A percentile compares a stretch with the other conserved stretches of the same genome.
phyloP scores from a whole-genome alignment of 148 eudicot species.

The Oxyria digyna region DNA sequence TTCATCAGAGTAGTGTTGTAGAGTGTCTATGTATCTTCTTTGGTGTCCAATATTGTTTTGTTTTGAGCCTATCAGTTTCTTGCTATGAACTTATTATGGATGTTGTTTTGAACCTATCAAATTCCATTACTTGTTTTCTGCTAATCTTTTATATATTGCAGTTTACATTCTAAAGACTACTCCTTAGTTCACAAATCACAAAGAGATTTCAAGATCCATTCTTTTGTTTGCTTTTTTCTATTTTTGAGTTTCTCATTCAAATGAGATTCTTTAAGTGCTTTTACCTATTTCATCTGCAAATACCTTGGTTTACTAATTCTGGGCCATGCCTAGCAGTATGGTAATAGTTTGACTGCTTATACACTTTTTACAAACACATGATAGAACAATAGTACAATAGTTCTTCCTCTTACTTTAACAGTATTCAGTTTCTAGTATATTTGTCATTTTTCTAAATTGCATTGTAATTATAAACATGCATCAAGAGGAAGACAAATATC shows the following conservation, averaged over 20 bases:
- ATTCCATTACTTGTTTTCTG: not conserved
- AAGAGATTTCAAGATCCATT: not conserved
- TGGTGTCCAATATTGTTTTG: not conserved
- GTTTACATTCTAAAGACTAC: not conserved
- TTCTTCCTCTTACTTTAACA: not conserved
- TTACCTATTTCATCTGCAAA: conserved; percentile 3
- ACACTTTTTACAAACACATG: conserved; percentile 54
- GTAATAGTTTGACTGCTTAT: conserved; percentile 27
- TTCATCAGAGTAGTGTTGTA: not conserved
- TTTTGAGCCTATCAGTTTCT: not conserved
- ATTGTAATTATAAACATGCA: not conserved
- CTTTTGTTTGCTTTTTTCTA: not conserved
- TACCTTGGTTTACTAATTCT: conserved; percentile 45
- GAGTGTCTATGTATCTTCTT: not conserved
- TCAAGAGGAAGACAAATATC: too few species aligned
- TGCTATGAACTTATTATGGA: not conserved
- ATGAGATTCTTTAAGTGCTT: not conserved
- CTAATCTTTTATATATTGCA: not conserved
- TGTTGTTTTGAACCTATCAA: not conserved
- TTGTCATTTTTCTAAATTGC: not conserved
- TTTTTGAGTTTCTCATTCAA: not conserved
- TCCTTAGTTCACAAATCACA: not conserved
- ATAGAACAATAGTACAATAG: not conserved
- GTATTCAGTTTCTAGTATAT: not conserved
- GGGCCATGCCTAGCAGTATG: conserved; percentile 55